phyloP scores from a whole-genome alignment of 208 protist species.

The Wallacemonas collosoma region DNA sequence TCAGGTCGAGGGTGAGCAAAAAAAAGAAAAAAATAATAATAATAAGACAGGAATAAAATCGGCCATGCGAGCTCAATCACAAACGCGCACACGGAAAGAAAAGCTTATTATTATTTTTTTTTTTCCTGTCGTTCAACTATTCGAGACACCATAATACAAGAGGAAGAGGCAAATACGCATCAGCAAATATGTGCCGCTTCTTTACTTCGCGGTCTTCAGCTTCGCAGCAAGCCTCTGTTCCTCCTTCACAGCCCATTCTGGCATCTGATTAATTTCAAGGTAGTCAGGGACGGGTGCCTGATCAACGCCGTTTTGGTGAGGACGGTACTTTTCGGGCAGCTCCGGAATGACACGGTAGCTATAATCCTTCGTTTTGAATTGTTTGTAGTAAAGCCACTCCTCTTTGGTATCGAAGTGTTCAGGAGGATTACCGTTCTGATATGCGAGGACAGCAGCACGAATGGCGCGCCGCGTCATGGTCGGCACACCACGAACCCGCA shows the following conservation, averaged over 20 bases:
- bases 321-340: conserved; percentile 90
- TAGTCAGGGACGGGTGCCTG: conserved; percentile 88
- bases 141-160: too few species aligned
- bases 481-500: conserved; percentile 80
- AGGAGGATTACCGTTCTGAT: conserved; percentile 86
- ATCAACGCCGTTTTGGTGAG: conserved; percentile 91
- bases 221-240: conserved; percentile 64
- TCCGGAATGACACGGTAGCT: conserved; percentile 90
- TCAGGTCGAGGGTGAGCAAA: too few species aligned
- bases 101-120: too few species aligned
- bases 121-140: too few species aligned
- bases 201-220: conserved; percentile 15
- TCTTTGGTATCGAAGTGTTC: conserved; percentile 90
- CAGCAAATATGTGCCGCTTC: too few species aligned
- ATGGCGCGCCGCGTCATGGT: conserved; percentile 73
- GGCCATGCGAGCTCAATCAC: too few species aligned
- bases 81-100: too few species aligned
- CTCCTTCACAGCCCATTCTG: conserved; percentile 85
- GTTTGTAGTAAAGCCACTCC: conserved; percentile 91
- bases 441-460: conserved; percentile 73
- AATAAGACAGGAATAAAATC: too few species aligned
- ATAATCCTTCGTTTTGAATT: conserved; percentile 91
- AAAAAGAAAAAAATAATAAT: too few species aligned
- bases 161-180: too few species aligned
- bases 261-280: conserved; percentile 89